Evolutionary conservation across 108 stramenopile genomes (phyloP), one percentile per base, ranked within the genome.

Genomic region (Mayamaea pseudoterrestris): DNA sequence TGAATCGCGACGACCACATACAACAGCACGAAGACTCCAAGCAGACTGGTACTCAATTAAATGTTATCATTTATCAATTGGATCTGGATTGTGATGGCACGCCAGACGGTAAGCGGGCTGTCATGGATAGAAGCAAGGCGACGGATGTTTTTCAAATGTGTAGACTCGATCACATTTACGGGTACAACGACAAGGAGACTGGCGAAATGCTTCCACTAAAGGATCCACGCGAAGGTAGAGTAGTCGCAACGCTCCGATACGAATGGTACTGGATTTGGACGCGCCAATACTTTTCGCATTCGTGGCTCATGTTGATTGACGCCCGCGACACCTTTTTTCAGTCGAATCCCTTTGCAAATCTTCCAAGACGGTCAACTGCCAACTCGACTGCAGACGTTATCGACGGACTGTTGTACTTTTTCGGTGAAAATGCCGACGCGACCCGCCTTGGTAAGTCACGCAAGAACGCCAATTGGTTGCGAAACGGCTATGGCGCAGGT

Each of bases 181-280:
- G 80, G 16, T 58, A 52, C 49, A 57, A 63, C 18, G 62, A 69
- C 22, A 17, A 20, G 0, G 34, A 41, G 2, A 31, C 56, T 22
- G 54, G 54, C 6, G 53, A 37, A 8, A 47, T 66, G 22, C 5
- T 50, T 57, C 41, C 63, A 7, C 57, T 65, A 3, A 32, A 63
- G 16, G 88, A 90, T 67, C 80, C 83, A 6, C 50, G 83, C 20
- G 60, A 63, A 28, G 68, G 73, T 26, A 72, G 88, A 6, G 80
- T 79, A 18, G 80, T 90, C 14, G 83, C 83, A 2, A 90, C 83
- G 7, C 56, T 79, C 2, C 61, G 88, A 40, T 90, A 83, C 49
- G 88, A 90, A 63, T 73, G 74, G 70, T 90, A 90, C 55, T 90
- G 88, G 88, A 82, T 82, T 34, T 90, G 83, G 83, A 49, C 72